Conservation (phyloP, 805 yeast genomes). For the Kuraishia piskuri region DNA sequence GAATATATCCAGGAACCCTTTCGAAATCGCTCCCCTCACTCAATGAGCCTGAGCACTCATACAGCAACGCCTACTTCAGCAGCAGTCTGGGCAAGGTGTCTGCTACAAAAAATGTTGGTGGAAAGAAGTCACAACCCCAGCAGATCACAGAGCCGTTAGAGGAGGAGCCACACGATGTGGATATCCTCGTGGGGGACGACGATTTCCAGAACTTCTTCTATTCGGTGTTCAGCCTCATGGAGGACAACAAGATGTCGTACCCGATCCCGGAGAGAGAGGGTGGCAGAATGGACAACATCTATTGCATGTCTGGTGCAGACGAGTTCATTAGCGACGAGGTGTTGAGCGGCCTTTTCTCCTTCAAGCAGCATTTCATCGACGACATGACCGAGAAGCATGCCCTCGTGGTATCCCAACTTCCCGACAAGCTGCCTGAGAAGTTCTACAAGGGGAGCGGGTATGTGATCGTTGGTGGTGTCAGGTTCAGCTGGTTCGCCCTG, state of each 20-base stretch:
- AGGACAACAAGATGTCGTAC: slow-evolving; percentile 19
- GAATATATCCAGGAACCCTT: background rate
- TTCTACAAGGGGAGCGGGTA: slow-evolving; percentile 34
- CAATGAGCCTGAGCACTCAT: background rate
- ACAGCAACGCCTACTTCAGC: background rate
- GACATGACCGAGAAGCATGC: slow-evolving; percentile 25
- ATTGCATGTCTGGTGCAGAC: slow-evolving; percentile 17
- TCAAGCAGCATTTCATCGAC: slow-evolving; percentile 21
- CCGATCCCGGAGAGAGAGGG: slow-evolving; percentile 21
- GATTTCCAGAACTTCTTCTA: slow-evolving; percentile 9
- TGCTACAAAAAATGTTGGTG: background rate
- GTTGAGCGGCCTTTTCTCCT: slow-evolving; percentile 7
- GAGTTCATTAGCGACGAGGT: slow-evolving; percentile 9
- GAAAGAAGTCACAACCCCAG: background rate
- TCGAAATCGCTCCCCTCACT: background rate
- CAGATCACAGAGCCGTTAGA: background rate
- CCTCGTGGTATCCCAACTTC: slow-evolving; percentile 20
- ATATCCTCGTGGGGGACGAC: background rate
- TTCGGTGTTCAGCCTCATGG: slow-evolving; percentile 20
- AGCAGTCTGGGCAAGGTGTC: background rate
- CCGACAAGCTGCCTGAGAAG: slow-evolving; percentile 15
- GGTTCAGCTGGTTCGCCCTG: slow-evolving; percentile 62
- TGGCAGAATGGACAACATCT: slow-evolving; percentile 18
- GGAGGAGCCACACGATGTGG: background rate
- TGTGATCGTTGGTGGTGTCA: slow-evolving; percentile 77